A percentile compares a stretch with the other conserved stretches of the same genome.
Conservation (phyloP, 1,284 basidiomycete species). For the Singerocomus rubriflavus region DNA sequence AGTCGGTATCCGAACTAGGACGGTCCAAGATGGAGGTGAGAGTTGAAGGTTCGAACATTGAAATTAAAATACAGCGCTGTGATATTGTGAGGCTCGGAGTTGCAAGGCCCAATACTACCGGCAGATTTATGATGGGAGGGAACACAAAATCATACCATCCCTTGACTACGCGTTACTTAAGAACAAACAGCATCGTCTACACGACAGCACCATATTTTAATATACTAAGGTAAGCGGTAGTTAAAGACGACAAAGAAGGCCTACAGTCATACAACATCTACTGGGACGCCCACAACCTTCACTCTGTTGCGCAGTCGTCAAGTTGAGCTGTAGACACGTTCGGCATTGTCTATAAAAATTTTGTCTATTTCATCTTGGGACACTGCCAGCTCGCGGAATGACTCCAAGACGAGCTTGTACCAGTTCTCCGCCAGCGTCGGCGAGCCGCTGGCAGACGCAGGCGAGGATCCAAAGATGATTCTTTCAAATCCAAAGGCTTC, state of each 20-base stretch:
- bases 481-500: conserved; percentile 61
- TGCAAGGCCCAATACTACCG: no score
- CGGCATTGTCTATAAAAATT: conserved; percentile 67
- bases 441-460: conserved; percentile 46
- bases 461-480: conserved; percentile 59
- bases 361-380: conserved; percentile 75
- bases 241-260: background rate
- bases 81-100: no score
- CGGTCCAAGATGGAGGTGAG: background rate
- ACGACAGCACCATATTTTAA: no score
- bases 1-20: background rate
- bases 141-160: no score
- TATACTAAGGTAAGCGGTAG: no score
- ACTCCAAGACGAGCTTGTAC: conserved; percentile 80
- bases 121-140: no score
- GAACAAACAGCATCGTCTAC: no score
- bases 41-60: background rate
- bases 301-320: background rate
- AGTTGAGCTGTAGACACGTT: conserved; percentile 51
- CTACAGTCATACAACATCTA: background rate
- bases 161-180: no score
- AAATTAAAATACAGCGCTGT: no score
- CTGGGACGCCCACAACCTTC: background rate
- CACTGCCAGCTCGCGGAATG: conserved; percentile 78
- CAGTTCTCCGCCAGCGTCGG: conserved; percentile 61